Evolutionary conservation across 805 yeast species (phyloP), one percentile per base, ranked within the genome.

Genomic region (Maudiozyma bulderi): DNA sequence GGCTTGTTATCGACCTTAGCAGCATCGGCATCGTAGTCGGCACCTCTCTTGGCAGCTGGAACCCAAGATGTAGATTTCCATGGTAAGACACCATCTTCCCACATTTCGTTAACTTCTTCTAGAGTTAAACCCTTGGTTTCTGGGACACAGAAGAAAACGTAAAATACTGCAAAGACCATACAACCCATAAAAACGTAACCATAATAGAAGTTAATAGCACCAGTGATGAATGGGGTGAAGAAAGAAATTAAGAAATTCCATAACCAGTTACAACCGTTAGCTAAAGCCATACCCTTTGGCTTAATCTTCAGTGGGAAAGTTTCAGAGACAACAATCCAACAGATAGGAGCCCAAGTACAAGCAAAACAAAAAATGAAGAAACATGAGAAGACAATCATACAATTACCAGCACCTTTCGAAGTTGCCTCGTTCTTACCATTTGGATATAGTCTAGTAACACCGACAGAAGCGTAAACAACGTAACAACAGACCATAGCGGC

Each of bases 101-200:
- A 73, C 68, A 80, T 66, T 60, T 75, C 81, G 64, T 85, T 88
- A 53, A 85, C 84, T 65, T 85, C 86, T 68, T 85, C 93, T 65
- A 86, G 76, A 44, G 84, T 75, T 60, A 84, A 75, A 51, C 91
- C 91, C 71, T 42, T 42, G 20, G 44, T 42, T 32, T 42, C 44
- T 31, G 44, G 44, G n/a, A 42, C 35, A 20, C 6, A 42, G 44
- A 42, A 30, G 44, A 42, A 42, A 11, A 42, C 44, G n/a, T n/a
- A n/a, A n/a, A n/a, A n/a, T n/a, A n/a, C n/a, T n/a, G 74, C 62
- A 50, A 68, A 74, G 14, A 78, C 64, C 66, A 78, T 67, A 62
- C 83, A 78, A 1, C 83, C 84, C 52, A 77, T 65, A 58, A 71
- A 71, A 35, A 66, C 78, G 61, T 76, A 81, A 37, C 93, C 91